These are phyloP conservation scores for Lumnitzera littorea DNA, from an alignment of 345 rosid species.

Conservation along the genomic window DNA sequence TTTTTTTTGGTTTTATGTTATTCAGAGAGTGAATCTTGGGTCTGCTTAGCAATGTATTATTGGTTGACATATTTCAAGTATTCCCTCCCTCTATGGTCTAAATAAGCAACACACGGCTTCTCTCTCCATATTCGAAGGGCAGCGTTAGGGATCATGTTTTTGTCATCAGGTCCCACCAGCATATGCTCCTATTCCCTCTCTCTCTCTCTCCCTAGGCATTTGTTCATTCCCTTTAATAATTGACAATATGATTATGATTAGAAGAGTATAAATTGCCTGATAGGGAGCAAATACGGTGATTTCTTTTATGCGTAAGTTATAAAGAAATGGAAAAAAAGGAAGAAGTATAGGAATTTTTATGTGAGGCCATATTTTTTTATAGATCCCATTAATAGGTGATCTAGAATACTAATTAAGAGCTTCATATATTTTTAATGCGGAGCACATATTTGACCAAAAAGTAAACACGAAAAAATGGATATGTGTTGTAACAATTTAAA, in stretches of 20 bases:
- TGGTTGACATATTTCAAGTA: not conserved
- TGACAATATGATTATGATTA: constrained; percentile 6
- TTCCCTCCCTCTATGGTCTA: not conserved
- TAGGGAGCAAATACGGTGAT: no score
- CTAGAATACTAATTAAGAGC: no score
- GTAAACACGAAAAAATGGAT: no score
- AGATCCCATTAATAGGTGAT: no score
- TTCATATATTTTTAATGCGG: no score
- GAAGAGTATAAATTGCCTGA: not conserved
- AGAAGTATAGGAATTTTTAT: no score
- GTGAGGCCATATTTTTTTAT: no score
- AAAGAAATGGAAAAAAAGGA: not conserved
- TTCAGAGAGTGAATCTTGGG: not conserved
- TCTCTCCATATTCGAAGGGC: constrained; percentile 3
- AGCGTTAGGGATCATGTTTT: constrained; percentile 13
- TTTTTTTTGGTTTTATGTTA: not conserved
- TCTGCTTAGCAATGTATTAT: not conserved
- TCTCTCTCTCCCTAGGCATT: not conserved
- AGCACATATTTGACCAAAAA: no score
- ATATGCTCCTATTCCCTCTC: constrained; percentile 7
- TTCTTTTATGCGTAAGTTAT: not conserved
- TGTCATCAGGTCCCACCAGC: constrained; percentile 18
- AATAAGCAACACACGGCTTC: not conserved
- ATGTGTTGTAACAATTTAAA: no score
- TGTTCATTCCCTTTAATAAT: constrained; percentile 8